Evolutionary conservation across 2,329 filamentous ascomycete species (phyloP), one percentile per base, ranked within the genome.

Genomic region (Paraconiothyrium brasiliense): DNA sequence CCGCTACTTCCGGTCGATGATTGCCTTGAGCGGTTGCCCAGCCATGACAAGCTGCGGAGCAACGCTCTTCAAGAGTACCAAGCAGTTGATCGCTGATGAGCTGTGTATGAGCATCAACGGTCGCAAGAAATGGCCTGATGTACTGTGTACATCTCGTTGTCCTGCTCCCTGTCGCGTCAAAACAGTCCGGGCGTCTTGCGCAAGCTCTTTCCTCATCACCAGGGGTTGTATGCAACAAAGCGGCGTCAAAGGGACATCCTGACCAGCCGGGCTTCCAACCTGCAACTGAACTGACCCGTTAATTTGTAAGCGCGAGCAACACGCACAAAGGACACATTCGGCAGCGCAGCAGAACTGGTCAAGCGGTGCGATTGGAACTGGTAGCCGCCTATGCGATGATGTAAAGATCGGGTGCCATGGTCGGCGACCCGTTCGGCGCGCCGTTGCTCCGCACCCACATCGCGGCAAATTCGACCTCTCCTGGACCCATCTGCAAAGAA

Each of bases 1-100:
- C 63, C 63, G 60, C 52, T 43, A 41, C 49, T 37, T 62, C 60
- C 63, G 58, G 55, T 58, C 43, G 41, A 58, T 57, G 41, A 24
- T 34, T 56, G 27, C 57, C 35, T 30, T 44, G 54, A 50, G 30
- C 22, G 46, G 50, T 14, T 47, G 35, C 43, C 41, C 43, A 56
- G 30, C 49, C 20, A 37, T n/a, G 41, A 54, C 43, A 39, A 55
- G 51, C 46, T 46, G 34, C 41, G 22, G 11, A 49, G 41, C 39
- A 49, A n/a, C 24, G 4, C 47, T 43, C 22, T 41, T 30, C 46
- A 37, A 22, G 57, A 27, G 44, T 35, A 44, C 52, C 55, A 43
- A 57, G 44, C 51, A 57, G 51, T 5, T 24, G 39, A 35, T 58
- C 58, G n/a, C 32, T 41, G 44, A 37, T 37, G 39, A 43, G 37